Base-by-base conservation (phyloP, 2,329 filamentous ascomycete genomes). In the Fusarium humuli region DNA sequence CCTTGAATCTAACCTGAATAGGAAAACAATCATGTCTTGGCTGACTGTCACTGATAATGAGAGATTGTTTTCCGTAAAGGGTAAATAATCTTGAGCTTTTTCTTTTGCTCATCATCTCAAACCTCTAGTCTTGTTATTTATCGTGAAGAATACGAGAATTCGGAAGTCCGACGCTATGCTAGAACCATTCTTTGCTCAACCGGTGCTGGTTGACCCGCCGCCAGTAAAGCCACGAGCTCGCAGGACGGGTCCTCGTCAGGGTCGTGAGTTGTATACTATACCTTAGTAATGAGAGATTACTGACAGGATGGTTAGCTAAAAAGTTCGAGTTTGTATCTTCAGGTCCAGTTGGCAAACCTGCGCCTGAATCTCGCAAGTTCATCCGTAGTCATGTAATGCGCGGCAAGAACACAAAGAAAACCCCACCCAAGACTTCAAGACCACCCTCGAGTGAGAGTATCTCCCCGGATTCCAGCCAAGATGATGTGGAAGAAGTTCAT, bases 321-420 rank as follows among this genome's bases (percentile, higher is more conserved):
- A 59, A 57, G 3, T 77, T 78, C n/a, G 72, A 73, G 40, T 78
- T 78, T 25, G 68, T 78, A n/a, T 60, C 67, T 11, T 70, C 72
- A 13, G 76, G 70, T 14, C 42, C 66, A 0, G 57, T 58, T 7
- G 76, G 76, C 1, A 76, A 74, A 40, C 71, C 74, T 27, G 62
- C 62, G 6, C 59, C 73, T 7, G 67, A 63, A 22, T 58, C 72
- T 30, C 69, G 77, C 49, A 76, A 75, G 69, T 64, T 76, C 56
- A 75, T 76, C 60, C 67, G 74, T 13, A 76, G 75, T 37, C 59
- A 73, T 70, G 73, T 75, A n/a, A 76, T 76, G 74, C 71, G 71
- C 11, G 74, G 74, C 14, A 76, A 76, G 67, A 76, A 76, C 27
- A 73, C 61, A 7, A 75, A 72, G 61, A 61, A 52, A 12, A 9